phyloP scores from a whole-genome alignment of 495 filamentous ascomycete genomes.

The Lepraria neglecta region DNA sequence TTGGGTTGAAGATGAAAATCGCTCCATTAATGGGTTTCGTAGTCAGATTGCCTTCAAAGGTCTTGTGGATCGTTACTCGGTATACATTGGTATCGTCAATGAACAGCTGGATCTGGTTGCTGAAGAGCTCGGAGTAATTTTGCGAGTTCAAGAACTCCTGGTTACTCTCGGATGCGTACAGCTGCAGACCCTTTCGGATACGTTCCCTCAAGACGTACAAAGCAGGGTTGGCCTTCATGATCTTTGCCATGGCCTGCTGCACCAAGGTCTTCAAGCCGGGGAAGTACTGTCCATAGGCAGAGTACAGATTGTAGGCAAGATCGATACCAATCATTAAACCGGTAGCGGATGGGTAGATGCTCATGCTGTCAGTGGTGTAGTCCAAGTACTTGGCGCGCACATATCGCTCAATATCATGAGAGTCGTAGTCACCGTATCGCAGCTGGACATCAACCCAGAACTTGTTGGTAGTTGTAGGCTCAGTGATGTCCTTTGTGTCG shows the following conservation, averaged over 20 bases:
- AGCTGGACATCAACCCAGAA: conserved; percentile 99
- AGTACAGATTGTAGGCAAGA: conserved; percentile 96
- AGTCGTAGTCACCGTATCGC: conserved; percentile 98
- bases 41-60: conserved; percentile 97
- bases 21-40: conserved; percentile 99
- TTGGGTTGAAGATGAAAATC: conserved; percentile 99
- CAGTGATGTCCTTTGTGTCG: conserved; percentile 94
- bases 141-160: conserved; percentile 99
- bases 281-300: conserved; percentile 98
- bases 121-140: conserved; percentile 99
- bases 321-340: conserved; percentile 98
- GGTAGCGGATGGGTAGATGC: conserved; percentile 96
- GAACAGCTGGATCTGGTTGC: conserved; percentile 97
- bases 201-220: conserved; percentile 95
- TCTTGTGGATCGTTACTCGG: conserved; percentile 99
- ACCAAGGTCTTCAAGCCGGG: conserved; percentile 93
- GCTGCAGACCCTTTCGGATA: conserved; percentile 96
- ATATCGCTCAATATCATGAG: conserved; percentile 97
- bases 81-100: conserved; percentile 99
- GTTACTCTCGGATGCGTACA: conserved; percentile 98
- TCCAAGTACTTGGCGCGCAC: conserved; percentile 97
- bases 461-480: conserved; percentile 93
- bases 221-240: conserved; percentile 99
- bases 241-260: conserved; percentile 98
- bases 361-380: conserved; percentile 98